These are phyloP conservation scores for Tulasnella sp. DNA, from an alignment of 768 basidiomycete genomes.

Conservation along the genomic window DNA sequence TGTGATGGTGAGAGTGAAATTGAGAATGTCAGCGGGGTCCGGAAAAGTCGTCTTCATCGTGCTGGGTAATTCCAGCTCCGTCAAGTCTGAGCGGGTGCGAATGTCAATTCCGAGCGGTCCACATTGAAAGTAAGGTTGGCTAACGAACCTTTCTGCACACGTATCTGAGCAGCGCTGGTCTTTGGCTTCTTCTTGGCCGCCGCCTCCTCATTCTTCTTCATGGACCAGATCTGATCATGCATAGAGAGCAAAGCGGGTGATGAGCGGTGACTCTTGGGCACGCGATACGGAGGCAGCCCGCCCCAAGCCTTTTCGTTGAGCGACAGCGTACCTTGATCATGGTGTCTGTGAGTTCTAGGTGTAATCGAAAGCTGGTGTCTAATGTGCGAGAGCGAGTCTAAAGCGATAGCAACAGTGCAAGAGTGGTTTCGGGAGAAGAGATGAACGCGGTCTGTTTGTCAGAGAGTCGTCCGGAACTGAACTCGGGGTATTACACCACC, in stretches of 20 bases:
- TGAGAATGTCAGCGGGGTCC: conserved; percentile 87
- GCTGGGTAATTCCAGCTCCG: conserved; percentile 87
- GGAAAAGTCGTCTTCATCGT: conserved; percentile 96
- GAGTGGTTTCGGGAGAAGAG: not conserved
- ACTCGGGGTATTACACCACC: not conserved
- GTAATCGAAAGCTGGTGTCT: not conserved
- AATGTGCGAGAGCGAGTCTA: not conserved
- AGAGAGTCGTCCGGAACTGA: not conserved
- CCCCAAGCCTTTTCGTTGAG: too few relatives aligned
- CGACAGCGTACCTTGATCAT: not conserved
- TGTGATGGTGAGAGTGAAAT: conserved; percentile 89
- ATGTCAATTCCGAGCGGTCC: conserved; percentile 3
- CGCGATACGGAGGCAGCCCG: not conserved
- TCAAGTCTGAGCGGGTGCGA: conserved; percentile 54
- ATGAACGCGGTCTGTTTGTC: not conserved
- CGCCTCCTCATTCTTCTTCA: conserved; percentile 99
- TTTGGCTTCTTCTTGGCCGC: conserved; percentile 97
- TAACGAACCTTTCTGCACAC: conserved; percentile 91
- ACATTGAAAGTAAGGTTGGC: not conserved
- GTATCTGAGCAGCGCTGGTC: conserved; percentile 94
- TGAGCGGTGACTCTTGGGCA: not conserved
- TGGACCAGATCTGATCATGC: conserved; percentile 77
- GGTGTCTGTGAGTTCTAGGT: not conserved
- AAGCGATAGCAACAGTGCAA: not conserved
- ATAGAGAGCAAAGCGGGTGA: not conserved